Base-by-base conservation (phyloP, 2,329 filamentous ascomycete genomes). In the Colletotrichum sp. region DNA sequence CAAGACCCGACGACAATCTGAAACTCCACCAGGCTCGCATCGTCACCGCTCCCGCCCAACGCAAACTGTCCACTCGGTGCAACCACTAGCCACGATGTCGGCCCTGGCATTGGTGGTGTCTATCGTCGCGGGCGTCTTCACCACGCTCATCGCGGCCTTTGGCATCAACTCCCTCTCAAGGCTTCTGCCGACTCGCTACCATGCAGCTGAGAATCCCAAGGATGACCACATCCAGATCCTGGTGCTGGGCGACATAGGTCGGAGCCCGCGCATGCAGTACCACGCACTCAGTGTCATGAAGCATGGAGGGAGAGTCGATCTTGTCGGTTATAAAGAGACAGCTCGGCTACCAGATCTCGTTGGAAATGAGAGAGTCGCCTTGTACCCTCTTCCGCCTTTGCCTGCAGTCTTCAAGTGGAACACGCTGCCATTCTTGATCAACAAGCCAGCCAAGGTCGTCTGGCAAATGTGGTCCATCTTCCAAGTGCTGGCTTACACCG, bases 221-320 rank as follows among this genome's bases (percentile, higher is more conserved):
- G 83, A 87, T 78, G 85, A 87, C 57, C 86, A 86, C 76, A 82
- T 96, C 59, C 95, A 98, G 84, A 92, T 99, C 68, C 90, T 99
- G 18, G 97, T 99, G 21, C 90, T 99, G 32, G 97, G 97, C 60
- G 97, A 99, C 82, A 96, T 99, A 83, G 97, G 97, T 52, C 92
- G 96, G 61, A 99, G 96, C 83, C 97, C 97, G 66, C 95, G 97
- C 72, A 99, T 99, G 96, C 96, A 99, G 82, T 99, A 99, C 81
- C 97, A 99, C 90, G 96, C 96, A 24, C 88, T 98, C 79, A 99
- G 96, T 83, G 93, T 99, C 81, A 95, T 95, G 55, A 94, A 93
- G 80, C 93, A 96, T 81, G 95, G 95, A 28, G 94, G 93, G 8
- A 89, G 90, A 39, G 96, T 98, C 24, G 93, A 96, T 82, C 87